These are phyloP conservation scores for Thyridium curvatum DNA, from an alignment of 2,329 filamentous ascomycete species.

Conservation along the genomic window DNA sequence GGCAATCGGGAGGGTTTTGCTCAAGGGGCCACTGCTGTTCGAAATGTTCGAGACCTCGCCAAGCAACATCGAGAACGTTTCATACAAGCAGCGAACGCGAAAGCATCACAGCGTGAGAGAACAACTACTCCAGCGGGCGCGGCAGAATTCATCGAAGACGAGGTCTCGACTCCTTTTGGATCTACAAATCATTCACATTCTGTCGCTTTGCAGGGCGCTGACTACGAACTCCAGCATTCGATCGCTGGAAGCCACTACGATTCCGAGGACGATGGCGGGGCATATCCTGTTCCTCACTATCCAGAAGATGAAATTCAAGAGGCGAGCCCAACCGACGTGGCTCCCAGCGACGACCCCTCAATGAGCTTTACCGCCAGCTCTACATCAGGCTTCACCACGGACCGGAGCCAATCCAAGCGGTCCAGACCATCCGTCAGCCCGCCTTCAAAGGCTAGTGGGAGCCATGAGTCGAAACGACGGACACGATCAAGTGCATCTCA, in stretches of 20 bases:
- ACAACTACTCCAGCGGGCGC: not conserved
- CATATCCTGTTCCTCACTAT: too few species aligned
- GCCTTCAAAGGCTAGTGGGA: constrained; percentile 5
- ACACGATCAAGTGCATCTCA: constrained; percentile 5
- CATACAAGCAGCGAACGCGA: constrained; percentile 14
- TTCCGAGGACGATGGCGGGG: constrained; percentile 8
- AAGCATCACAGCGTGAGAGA: constrained; percentile 5
- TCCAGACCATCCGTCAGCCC: constrained; percentile 8
- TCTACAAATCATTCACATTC: constrained; percentile 1
- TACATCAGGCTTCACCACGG: constrained; percentile 7
- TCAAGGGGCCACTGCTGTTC: constrained; percentile 26
- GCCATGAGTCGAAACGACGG: constrained; percentile 6
- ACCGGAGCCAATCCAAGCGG: constrained; percentile 9
- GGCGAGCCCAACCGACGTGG: constrained; percentile 6
- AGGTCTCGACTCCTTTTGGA: constrained; percentile 8
- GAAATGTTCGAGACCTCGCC: constrained; percentile 31
- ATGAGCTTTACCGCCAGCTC: constrained; percentile 11
- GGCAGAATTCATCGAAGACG: constrained; percentile 5
- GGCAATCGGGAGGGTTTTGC: constrained; percentile 19
- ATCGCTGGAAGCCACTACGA: constrained; percentile 2
- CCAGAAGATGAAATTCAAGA: constrained; percentile 1
- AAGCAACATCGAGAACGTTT: constrained; percentile 26
- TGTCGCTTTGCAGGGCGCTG: constrained; percentile 6
- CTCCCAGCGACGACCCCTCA: constrained; percentile 6
- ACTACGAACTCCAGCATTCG: constrained; percentile 1